Evolutionary conservation across 225 moss, liverwort and hornwort species (phyloP).

Genomic region (Lunularia cruciata): DNA sequence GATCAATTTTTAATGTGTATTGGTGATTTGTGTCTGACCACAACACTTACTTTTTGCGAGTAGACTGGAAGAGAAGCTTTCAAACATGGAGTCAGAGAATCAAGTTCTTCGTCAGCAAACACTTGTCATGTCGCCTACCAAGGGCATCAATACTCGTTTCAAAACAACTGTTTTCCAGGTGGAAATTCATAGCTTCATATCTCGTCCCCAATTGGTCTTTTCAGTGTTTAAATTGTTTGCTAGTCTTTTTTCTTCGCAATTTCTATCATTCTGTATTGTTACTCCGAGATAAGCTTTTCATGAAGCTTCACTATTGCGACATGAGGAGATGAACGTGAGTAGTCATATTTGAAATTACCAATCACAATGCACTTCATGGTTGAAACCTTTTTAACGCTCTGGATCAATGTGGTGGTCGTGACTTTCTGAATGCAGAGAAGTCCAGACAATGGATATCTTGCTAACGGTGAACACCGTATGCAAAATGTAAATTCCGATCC

Average conservation of each 20-base stretch:
- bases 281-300: too few species aligned
- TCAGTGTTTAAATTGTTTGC: too few species aligned
- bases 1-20: too few species aligned
- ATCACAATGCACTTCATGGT: too few species aligned
- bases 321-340: too few species aligned
- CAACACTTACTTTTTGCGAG: background rate
- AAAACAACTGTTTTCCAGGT: slow-evolving; percentile 99
- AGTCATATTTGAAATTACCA: too few species aligned
- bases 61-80: slow-evolving; percentile 96
- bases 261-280: too few species aligned
- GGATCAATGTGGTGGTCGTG: background rate
- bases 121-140: slow-evolving; percentile 90
- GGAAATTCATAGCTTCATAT: too few species aligned
- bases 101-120: slow-evolving; percentile 99
- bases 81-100: slow-evolving; percentile 99
- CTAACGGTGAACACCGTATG: slow-evolving; percentile 65
- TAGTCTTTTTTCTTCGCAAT: too few species aligned
- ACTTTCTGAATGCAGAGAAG: slow-evolving; percentile 60
- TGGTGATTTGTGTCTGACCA: background rate
- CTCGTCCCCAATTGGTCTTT: too few species aligned
- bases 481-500: slow-evolving; percentile 55
- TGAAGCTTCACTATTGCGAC: too few species aligned
- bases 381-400: background rate
- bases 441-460: slow-evolving; percentile 83
- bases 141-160: slow-evolving; percentile 86